Evolutionary conservation across 768 basidiomycete species (phyloP).

Genomic region (Lactifluus echinatus): DNA sequence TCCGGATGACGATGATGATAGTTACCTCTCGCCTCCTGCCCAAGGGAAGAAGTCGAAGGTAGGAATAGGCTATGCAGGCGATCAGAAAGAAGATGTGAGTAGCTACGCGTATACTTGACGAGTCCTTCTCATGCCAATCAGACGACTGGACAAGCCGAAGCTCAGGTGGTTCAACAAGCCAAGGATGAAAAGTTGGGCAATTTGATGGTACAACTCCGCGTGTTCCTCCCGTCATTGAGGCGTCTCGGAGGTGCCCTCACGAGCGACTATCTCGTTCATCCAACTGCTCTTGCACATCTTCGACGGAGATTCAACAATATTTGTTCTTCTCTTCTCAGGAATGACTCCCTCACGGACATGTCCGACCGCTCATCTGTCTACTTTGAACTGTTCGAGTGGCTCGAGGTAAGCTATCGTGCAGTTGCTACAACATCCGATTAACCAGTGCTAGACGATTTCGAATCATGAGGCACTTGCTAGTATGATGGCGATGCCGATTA

Average conservation of each 20-base stretch:
- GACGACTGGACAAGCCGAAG: constrained; percentile 76
- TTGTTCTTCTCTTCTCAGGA: constrained; percentile 75
- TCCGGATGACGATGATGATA: constrained; percentile 47
- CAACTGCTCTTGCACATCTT: constrained; percentile 85
- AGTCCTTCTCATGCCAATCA: constrained; percentile 25
- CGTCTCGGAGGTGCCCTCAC: constrained; percentile 67
- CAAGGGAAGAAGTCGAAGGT: constrained; percentile 62
- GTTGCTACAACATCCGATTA: not conserved
- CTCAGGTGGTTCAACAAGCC: constrained; percentile 56
- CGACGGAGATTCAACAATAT: constrained; percentile 86
- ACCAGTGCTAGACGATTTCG: constrained; percentile 69
- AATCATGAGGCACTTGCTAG: constrained; percentile 88
- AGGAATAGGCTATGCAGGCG: constrained; percentile 84
- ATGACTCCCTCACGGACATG: constrained; percentile 93
- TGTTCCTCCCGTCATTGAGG: constrained; percentile 75
- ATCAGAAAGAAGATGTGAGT: constrained; percentile 77
- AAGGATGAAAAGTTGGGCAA: constrained; percentile 70
- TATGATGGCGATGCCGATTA: constrained; percentile 97
- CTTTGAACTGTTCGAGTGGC: constrained; percentile 85
- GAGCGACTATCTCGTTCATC: constrained; percentile 89
- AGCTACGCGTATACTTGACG: not conserved
- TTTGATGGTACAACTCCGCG: constrained; percentile 63
- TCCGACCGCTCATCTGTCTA: constrained; percentile 79
- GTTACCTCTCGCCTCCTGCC: constrained; percentile 34
- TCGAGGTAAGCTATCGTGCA: constrained; percentile 50